phyloP scores from a whole-genome alignment of 2,329 filamentous ascomycete species.

The Bertia moriformis region DNA sequence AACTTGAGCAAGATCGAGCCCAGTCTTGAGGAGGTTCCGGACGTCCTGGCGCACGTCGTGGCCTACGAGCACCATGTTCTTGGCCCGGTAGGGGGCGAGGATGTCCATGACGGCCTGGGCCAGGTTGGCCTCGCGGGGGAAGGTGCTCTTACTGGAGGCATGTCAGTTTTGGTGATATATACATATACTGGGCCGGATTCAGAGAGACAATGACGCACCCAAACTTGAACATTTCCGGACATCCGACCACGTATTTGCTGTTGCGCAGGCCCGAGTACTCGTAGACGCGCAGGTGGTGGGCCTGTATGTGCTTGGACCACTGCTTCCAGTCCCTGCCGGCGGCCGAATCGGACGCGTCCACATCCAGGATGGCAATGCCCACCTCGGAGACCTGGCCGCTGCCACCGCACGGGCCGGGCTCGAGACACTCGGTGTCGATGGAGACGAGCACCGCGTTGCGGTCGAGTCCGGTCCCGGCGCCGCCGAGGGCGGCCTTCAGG shows the following conservation, averaged over 20 bases:
- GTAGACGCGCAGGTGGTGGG: background rate
- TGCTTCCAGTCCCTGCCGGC: background rate
- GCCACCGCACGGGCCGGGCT: no score
- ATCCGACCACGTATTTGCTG: background rate
- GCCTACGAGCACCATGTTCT: conserved; percentile 64
- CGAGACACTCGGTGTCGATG: background rate
- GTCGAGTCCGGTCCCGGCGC: background rate
- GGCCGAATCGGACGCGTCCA: background rate
- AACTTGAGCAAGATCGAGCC: conserved; percentile 40
- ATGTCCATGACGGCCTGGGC: background rate
- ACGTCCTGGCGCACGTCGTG: conserved; percentile 61
- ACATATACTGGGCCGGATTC: no score
- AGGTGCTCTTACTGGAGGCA: background rate
- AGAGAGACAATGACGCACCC: no score
- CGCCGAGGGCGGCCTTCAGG: background rate
- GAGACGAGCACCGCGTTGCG: background rate
- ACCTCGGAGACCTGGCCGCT: background rate
- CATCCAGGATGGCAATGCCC: background rate
- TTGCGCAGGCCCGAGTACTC: background rate
- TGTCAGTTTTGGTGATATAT: no score
- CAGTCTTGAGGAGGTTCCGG: conserved; percentile 47
- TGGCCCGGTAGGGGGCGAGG: conserved; percentile 5
- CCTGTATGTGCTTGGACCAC: background rate
- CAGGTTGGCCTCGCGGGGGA: background rate
- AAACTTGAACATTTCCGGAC: background rate